These are phyloP conservation scores for Ascochyta lentis DNA, from an alignment of 2,329 filamentous ascomycete species.

Conservation along the genomic window DNA sequence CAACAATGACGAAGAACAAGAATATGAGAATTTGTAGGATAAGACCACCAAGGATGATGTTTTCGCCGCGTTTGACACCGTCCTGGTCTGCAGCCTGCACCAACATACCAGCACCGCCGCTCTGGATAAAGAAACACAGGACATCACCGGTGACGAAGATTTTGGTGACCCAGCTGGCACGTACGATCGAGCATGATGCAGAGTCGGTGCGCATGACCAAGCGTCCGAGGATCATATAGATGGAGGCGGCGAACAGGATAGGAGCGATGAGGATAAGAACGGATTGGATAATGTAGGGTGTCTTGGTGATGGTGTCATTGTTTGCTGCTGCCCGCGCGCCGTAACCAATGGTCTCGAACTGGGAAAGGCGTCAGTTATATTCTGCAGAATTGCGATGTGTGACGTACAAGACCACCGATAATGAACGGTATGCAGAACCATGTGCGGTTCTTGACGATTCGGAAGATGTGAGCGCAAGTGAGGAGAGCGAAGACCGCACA, in stretches of 20 bases:
- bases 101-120: slow-evolving; percentile 56
- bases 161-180: slow-evolving; percentile 57
- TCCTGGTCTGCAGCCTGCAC: slow-evolving; percentile 31
- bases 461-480: slow-evolving; percentile 53
- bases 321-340: slow-evolving; percentile 32
- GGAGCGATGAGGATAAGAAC: slow-evolving; percentile 53
- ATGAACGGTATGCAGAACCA: slow-evolving; percentile 61
- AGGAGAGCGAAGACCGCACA: slow-evolving; percentile 56
- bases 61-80: slow-evolving; percentile 51
- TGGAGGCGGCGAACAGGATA: slow-evolving; percentile 55
- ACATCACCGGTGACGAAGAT: slow-evolving; percentile 64
- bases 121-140: slow-evolving; percentile 60
- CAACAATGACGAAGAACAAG: slow-evolving; percentile 60
- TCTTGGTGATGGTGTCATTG: slow-evolving; percentile 41
- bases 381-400: slow-evolving; percentile 17
- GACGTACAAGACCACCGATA: slow-evolving; percentile 58
- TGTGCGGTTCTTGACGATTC: slow-evolving; percentile 52
- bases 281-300: slow-evolving; percentile 50
- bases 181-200: slow-evolving; percentile 53
- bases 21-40: slow-evolving; percentile 65
- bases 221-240: slow-evolving; percentile 57
- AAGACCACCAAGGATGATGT: slow-evolving; percentile 64
- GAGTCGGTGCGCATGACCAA: slow-evolving; percentile 52
- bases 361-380: neutral
- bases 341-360: slow-evolving; percentile 53